Base-by-base conservation (phyloP, 75 land plant species). In the Cupressus sempervirens region DNA sequence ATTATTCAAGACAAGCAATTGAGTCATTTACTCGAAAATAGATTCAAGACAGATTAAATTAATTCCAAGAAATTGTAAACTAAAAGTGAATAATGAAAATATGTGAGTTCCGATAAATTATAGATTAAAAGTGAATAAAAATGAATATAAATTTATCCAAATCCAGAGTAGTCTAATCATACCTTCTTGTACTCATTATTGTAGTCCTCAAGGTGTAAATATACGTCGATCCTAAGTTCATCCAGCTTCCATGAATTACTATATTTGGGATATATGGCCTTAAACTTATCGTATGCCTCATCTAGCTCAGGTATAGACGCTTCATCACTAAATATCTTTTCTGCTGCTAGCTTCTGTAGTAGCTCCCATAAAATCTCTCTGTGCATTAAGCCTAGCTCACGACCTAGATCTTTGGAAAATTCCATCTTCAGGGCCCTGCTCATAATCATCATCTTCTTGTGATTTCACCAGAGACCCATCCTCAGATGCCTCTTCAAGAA, bases 91-190 rank as follows among this genome's bases (percentile, higher is more conserved):
- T n/a, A n/a, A n/a, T n/a, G n/a, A n/a, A n/a, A n/a, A n/a, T n/a
- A n/a, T n/a, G n/a, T n/a, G n/a, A n/a, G n/a, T n/a, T n/a, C n/a
- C n/a, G n/a, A n/a, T n/a, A n/a, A n/a, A n/a, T n/a, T n/a, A n/a
- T n/a, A n/a, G n/a, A n/a, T n/a, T n/a, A n/a, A n/a, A n/a, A n/a
- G n/a, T n/a, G n/a, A n/a, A n/a, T n/a, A n/a, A n/a, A n/a, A n/a
- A n/a, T n/a, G n/a, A n/a, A n/a, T n/a, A n/a, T n/a, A n/a, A n/a
- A n/a, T n/a, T n/a, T n/a, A n/a, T n/a, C 98, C 98, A 89, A 94
- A 93, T 20, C 98, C 98, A 76, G 94, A 94, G 84, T 96, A 96
- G 62, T 96, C 96, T 56, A 94, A 92, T 84, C 96, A 96, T 76
- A 92, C 94, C 91, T 89, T 91, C 7, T 92, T 81, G 8, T 6